Conservation (phyloP, 805 yeast species). For the Torulaspora quercuum region DNA sequence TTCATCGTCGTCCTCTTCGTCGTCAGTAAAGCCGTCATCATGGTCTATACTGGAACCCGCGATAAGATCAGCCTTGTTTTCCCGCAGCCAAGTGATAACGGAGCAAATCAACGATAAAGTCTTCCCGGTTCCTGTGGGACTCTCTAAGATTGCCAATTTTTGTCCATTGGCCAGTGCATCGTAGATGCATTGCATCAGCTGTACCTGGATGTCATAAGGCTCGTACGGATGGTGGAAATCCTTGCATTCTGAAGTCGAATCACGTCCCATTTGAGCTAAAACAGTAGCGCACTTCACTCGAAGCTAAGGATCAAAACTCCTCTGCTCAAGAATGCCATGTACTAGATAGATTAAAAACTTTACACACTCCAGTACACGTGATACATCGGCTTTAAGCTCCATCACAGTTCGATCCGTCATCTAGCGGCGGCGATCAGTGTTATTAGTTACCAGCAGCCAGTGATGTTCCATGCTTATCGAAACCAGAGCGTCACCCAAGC, state of each 20-base stretch:
- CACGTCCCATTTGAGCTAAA: neutral
- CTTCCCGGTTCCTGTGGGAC: conserved; percentile 95
- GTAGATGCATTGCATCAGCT: conserved; percentile 74
- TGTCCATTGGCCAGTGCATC: conserved; percentile 47
- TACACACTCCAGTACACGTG: no score
- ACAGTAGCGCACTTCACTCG: neutral
- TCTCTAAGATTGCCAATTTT: conserved; percentile 79
- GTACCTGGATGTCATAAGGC: conserved; percentile 76
- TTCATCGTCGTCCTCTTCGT: conserved; percentile 47
- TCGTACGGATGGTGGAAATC: conserved; percentile 68
- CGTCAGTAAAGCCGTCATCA: conserved; percentile 15
- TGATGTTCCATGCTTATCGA: no score
- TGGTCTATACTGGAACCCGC: conserved; percentile 15
- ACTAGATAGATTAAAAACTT: no score
- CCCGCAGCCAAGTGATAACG: conserved; percentile 75
- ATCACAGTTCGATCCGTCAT: no score
- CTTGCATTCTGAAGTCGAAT: no score
- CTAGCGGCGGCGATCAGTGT: no score
- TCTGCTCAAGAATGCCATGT: no score
- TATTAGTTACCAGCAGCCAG: no score
- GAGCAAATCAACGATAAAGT: conserved; percentile 85
- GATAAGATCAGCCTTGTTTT: conserved; percentile 38
- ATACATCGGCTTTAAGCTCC: no score
- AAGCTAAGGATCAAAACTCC: no score
- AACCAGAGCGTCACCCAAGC: no score